Evolutionary conservation across 2,329 filamentous ascomycete species (phyloP), one percentile per base, ranked within the genome.

Genomic region (Epichloe aotearoae): DNA sequence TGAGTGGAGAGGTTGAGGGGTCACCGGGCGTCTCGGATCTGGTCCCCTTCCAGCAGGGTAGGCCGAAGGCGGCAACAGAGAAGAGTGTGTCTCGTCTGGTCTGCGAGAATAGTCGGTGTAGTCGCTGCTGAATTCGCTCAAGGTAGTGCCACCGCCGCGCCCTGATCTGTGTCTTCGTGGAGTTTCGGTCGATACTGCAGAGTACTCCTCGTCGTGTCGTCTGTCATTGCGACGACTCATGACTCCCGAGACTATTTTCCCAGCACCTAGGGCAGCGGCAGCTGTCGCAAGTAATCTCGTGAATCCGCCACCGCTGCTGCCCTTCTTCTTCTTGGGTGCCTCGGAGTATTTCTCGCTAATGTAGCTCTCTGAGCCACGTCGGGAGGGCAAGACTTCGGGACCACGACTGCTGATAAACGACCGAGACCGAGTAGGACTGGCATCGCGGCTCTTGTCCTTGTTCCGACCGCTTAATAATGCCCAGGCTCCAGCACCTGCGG

Each of bases 281-380:
- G 79, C 69, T 44, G 77, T 75, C 14, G 84, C 64, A 2, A 88
- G 53, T 49, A 76, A 78, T 58, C 77, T 77, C 63, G 80, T 76
- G 57, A 84, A 74, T 8, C 82, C 80, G 17, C 76, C 75, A 38
- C 69, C 64, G 51, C 62, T 64, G 51, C 62, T 64, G 52, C 61
- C 64, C 59, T 63, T 71, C 23, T 68, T 68, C 59, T 63, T 71
- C 23, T 68, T 68, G 30, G 59, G 56, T 49, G 62, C 55, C n/a
- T 81, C 75, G 0, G 76, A 77, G 52, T 77, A 76, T 62, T 88
- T 87, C 56, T 88, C 83, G 39, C 84, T 77, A 36, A 76, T 67
- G 55, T 80, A 82, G 48, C 80, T 84, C 4, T 72, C 73, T 0
- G 79, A 82, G 3, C 64, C 71, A 34, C 70, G 67, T 41, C 75